Percentiles rank a stretch among this genome's conserved stretches.
phyloP scores from a whole-genome alignment of 345 rosid genomes.

The Rhodomyrtus tomentosa region DNA sequence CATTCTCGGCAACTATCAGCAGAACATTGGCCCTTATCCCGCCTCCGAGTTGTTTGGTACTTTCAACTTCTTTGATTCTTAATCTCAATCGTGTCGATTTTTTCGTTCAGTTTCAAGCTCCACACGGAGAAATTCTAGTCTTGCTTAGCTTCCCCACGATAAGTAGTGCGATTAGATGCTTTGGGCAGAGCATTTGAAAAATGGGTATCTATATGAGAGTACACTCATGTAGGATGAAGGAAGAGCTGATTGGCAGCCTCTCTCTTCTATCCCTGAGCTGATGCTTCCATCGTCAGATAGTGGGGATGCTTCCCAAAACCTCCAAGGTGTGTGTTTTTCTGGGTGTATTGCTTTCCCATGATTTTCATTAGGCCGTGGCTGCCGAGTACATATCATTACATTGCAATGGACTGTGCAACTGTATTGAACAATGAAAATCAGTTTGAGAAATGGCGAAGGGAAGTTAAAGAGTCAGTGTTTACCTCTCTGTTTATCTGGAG shows the following conservation, averaged over 20 bases:
- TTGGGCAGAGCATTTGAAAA: constrained; percentile 76
- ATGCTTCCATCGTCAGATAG: constrained; percentile 26
- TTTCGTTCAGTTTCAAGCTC: background rate
- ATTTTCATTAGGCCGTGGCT: background rate
- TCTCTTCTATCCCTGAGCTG: constrained; percentile 60
- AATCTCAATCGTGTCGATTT: constrained; percentile 37
- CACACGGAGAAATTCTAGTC: background rate
- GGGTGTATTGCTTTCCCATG: background rate
- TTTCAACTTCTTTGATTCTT: constrained; percentile 32
- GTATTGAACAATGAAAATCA: constrained; percentile 40
- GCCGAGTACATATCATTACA: background rate
- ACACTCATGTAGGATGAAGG: constrained; percentile 85
- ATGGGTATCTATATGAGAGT: constrained; percentile 57
- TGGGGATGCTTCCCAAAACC: constrained; percentile 8
- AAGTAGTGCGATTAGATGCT: background rate
- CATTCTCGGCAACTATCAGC: constrained; percentile 61
- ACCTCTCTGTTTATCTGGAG: no score
- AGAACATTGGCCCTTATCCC: constrained; percentile 64
- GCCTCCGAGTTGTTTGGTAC: constrained; percentile 62
- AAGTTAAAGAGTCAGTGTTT: constrained; percentile 68
- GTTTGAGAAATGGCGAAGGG: constrained; percentile 85
- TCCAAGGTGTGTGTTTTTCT: constrained; percentile 22
- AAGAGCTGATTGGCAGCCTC: constrained; percentile 73
- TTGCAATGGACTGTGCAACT: constrained; percentile 28
- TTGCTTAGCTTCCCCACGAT: background rate